These are phyloP conservation scores for Cyclotella baltica DNA, from an alignment of 108 stramenopile genomes.

Conservation along the genomic window DNA sequence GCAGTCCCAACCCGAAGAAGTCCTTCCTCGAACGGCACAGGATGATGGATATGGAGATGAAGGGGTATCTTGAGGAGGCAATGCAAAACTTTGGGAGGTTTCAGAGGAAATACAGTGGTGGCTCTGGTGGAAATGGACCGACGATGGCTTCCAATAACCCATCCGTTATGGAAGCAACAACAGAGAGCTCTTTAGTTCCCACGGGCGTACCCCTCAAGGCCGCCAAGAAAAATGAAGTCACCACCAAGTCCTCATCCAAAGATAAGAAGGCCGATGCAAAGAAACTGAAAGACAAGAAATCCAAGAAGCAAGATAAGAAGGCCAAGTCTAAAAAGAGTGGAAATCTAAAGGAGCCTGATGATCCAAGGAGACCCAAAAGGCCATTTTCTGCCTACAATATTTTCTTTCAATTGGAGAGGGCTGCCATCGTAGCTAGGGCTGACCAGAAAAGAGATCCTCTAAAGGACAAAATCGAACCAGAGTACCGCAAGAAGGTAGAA, in stretches of 20 bases:
- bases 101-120: background rate
- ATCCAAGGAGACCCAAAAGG: conserved; percentile 39
- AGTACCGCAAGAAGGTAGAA: background rate
- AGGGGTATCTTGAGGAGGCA: conserved; percentile 22
- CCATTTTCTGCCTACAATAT: conserved; percentile 54
- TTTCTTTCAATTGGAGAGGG: conserved; percentile 52
- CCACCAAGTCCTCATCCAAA: background rate
- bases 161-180: background rate
- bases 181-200: background rate
- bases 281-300: background rate
- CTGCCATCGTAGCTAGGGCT: conserved; percentile 19
- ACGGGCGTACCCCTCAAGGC: background rate
- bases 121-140: background rate
- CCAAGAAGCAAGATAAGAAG: background rate
- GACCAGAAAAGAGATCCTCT: conserved; percentile 4
- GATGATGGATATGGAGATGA: conserved; percentile 31
- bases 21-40: conserved; percentile 31
- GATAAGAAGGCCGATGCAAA: background rate
- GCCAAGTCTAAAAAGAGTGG: background rate
- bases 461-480: conserved; percentile 4
- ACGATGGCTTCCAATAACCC: background rate
- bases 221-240: background rate
- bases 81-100: conserved; percentile 4
- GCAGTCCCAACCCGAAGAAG: conserved; percentile 39
- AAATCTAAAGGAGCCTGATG: background rate